These are phyloP conservation scores for Metschnikowia dekortorum DNA, from an alignment of 805 yeast genomes.

Conservation along the genomic window DNA sequence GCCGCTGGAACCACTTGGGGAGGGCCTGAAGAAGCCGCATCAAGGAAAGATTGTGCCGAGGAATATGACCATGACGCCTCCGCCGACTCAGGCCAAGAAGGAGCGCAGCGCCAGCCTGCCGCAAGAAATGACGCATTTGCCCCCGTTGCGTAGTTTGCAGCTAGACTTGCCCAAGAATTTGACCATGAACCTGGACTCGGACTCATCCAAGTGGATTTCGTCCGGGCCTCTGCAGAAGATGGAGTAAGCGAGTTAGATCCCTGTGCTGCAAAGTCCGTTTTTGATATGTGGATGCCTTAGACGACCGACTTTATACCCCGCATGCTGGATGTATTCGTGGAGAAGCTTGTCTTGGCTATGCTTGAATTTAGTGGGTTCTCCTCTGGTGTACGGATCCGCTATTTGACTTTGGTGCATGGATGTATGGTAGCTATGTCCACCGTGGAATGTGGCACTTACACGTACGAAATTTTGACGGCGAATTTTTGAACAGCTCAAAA, in stretches of 20 bases:
- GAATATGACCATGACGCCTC: neutral
- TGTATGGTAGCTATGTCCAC: too few relatives aligned
- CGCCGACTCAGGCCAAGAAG: neutral
- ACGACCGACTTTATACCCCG: neutral
- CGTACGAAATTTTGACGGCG: too few relatives aligned
- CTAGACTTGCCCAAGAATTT: constrained; percentile 46
- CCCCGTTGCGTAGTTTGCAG: constrained; percentile 48
- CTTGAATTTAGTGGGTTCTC: too few relatives aligned
- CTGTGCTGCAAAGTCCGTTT: neutral
- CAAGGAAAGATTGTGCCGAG: neutral
- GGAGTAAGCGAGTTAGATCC: neutral
- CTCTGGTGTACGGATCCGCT: too few relatives aligned
- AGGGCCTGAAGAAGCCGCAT: neutral
- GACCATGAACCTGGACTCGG: constrained; percentile 9
- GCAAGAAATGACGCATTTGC: constrained; percentile 27
- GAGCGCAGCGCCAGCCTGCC: neutral
- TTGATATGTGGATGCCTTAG: neutral
- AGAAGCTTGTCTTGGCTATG: too few relatives aligned
- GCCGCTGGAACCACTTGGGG: neutral
- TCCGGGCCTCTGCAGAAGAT: constrained; percentile 3
- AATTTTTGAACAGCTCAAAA: too few relatives aligned
- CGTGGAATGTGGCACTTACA: too few relatives aligned
- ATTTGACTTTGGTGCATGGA: too few relatives aligned
- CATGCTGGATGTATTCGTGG: too few relatives aligned
- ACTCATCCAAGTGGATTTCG: constrained; percentile 5